Percentiles rank a stretch among this genome's conserved stretches.
phyloP scores from a whole-genome alignment of 2,329 filamentous ascomycete genomes.

The Claviceps digitariae region DNA sequence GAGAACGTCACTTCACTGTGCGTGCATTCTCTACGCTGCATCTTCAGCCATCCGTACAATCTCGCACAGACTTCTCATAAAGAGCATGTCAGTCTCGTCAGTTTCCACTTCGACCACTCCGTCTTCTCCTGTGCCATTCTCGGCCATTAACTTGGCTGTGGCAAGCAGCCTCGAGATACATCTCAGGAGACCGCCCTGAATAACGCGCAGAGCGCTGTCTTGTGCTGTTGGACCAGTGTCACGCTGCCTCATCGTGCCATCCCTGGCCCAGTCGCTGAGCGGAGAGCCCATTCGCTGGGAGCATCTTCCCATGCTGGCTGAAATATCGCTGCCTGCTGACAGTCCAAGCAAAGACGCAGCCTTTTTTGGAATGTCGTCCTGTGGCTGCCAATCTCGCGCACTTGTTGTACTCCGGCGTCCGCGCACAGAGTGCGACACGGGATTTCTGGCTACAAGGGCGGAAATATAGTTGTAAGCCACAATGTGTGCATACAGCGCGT shows the following conservation, averaged over 20 bases:
- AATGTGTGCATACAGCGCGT: constrained; percentile 45
- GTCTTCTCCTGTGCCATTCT: constrained; percentile 16
- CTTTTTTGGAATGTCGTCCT: constrained; percentile 33
- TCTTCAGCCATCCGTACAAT: constrained; percentile 27
- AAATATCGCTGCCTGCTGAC: constrained; percentile 12
- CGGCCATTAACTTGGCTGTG: constrained; percentile 28
- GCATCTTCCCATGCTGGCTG: constrained; percentile 11
- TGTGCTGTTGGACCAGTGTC: constrained; percentile 10
- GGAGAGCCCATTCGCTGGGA: constrained; percentile 15
- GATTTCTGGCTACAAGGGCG: constrained; percentile 15
- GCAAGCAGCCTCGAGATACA: constrained; percentile 38
- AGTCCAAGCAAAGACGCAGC: constrained; percentile 39
- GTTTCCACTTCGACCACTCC: constrained; percentile 17
- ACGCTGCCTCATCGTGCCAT: constrained; percentile 12
- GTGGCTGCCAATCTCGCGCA: constrained; percentile 13
- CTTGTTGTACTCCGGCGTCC: constrained; percentile 7
- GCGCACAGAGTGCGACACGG: constrained; percentile 7
- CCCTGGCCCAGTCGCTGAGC: constrained; percentile 14
- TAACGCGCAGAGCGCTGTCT: constrained; percentile 26
- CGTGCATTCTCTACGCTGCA: neutral
- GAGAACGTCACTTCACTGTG: neutral
- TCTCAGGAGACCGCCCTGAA: constrained; percentile 34
- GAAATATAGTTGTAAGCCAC: constrained; percentile 45
- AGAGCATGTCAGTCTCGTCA: constrained; percentile 21
- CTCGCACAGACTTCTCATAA: constrained; percentile 29